Evolutionary conservation across 495 filamentous ascomycete genomes (phyloP).

Genomic region (Neurospora terricola): DNA sequence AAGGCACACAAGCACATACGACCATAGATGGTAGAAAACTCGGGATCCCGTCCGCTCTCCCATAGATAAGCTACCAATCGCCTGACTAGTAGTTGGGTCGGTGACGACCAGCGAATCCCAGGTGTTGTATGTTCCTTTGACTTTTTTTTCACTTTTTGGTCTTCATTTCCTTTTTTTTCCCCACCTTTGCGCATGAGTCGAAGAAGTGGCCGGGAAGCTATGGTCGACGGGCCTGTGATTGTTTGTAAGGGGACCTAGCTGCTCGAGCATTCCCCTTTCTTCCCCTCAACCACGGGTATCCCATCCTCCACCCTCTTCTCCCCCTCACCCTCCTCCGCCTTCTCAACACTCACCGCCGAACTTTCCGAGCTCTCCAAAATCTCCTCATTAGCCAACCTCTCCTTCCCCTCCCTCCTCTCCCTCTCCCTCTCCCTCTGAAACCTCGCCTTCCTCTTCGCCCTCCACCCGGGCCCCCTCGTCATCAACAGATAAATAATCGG

Average conservation of each 20-base stretch:
- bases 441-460: conserved; percentile 26
- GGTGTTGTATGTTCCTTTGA: conserved; percentile 15
- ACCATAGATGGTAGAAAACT: too few species aligned
- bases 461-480: conserved; percentile 31
- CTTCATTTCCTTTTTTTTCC: too few species aligned
- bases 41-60: conserved; percentile 12
- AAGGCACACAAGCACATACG: too few species aligned
- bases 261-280: neutral
- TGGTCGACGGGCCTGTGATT: neutral
- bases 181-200: neutral
- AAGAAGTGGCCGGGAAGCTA: neutral
- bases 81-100: conserved; percentile 37
- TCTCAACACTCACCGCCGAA: neutral
- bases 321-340: neutral
- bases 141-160: too few species aligned
- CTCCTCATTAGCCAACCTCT: neutral
- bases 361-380: neutral
- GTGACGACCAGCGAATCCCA: conserved; percentile 30
- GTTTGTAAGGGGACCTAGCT: neutral
- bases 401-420: conserved; percentile 12
- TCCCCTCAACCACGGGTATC: neutral
- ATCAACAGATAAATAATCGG: conserved; percentile 30
- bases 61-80: conserved; percentile 28
- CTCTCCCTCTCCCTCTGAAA: conserved; percentile 14
- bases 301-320: neutral